phyloP scores from a whole-genome alignment of 2,329 filamentous ascomycete genomes.

The Exserohilum turcica region DNA sequence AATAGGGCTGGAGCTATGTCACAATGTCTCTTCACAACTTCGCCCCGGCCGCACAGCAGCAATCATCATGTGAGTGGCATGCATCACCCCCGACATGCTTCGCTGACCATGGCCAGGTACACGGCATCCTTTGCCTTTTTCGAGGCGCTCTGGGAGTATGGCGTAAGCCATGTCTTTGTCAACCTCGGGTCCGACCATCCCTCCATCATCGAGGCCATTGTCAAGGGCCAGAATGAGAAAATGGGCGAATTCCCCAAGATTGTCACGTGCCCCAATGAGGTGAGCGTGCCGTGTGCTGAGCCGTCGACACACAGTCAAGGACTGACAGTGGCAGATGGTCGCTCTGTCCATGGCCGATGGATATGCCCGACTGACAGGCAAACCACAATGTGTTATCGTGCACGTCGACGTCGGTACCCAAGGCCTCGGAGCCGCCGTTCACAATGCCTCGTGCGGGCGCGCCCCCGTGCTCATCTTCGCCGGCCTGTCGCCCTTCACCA shows the following conservation, averaged over 20 bases:
- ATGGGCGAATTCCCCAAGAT: conserved; percentile 70
- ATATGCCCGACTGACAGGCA: conserved; percentile 70
- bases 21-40: too few species aligned
- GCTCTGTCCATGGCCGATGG: conserved; percentile 85
- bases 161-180: conserved; percentile 59
- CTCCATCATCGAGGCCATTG: conserved; percentile 79
- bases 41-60: too few species aligned
- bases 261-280: conserved; percentile 81
- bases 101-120: conserved; percentile 52
- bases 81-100: background rate
- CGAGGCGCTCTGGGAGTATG: conserved; percentile 73
- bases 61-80: conserved; percentile 31
- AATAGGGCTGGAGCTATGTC: conserved; percentile 3
- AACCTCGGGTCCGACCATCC: conserved; percentile 76
- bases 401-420: conserved; percentile 85
- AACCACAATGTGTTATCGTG: conserved; percentile 77
- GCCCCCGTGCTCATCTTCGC: conserved; percentile 79
- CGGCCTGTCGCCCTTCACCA: conserved; percentile 75
- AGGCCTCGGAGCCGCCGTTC: conserved; percentile 75
- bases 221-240: conserved; percentile 73
- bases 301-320: background rate
- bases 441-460: conserved; percentile 77
- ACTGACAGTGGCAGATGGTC: conserved; percentile 66
- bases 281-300: conserved; percentile 40
- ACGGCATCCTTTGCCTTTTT: conserved; percentile 83